A percentile compares a stretch with the other conserved stretches of the same genome.
Evolutionary conservation across 208 protist genomes (phyloP).

Genomic region (Polymyxa betae): DNA sequence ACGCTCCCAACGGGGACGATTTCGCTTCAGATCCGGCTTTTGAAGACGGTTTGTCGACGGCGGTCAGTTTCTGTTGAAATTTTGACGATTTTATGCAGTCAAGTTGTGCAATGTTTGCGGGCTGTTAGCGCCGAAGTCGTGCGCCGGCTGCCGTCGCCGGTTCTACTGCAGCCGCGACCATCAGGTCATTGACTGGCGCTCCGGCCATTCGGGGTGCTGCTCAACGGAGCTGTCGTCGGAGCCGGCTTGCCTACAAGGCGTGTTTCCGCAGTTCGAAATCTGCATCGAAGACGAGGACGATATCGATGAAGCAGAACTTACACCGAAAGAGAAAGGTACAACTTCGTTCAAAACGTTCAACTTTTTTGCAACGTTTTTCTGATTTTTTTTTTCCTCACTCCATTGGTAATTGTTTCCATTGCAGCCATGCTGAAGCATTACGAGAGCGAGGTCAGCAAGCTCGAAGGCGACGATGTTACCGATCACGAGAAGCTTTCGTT

Average conservation of each 20-base stretch:
- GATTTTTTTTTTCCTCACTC: background rate
- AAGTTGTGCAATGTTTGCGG: background rate
- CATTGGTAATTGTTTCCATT: background rate
- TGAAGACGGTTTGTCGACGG: too few relatives aligned
- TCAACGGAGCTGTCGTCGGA: background rate
- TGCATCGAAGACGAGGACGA: background rate
- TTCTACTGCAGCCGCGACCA: background rate
- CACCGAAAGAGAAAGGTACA: background rate
- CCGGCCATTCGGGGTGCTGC: background rate
- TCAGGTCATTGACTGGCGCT: background rate
- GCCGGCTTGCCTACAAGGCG: background rate
- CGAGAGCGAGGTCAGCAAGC: background rate
- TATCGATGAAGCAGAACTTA: background rate
- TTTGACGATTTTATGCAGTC: background rate
- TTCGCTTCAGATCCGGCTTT: too few relatives aligned
- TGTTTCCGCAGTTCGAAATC: background rate
- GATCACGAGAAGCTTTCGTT: background rate
- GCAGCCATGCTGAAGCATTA: background rate
- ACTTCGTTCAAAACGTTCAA: too few relatives aligned
- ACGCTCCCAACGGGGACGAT: too few relatives aligned
- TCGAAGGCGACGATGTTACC: background rate
- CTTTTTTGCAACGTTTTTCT: too few relatives aligned
- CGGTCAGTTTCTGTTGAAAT: too few relatives aligned
- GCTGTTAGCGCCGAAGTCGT: background rate
- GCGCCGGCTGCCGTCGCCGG: background rate